Conservation (phyloP, 805 yeast species). For the Candida ovalis region DNA sequence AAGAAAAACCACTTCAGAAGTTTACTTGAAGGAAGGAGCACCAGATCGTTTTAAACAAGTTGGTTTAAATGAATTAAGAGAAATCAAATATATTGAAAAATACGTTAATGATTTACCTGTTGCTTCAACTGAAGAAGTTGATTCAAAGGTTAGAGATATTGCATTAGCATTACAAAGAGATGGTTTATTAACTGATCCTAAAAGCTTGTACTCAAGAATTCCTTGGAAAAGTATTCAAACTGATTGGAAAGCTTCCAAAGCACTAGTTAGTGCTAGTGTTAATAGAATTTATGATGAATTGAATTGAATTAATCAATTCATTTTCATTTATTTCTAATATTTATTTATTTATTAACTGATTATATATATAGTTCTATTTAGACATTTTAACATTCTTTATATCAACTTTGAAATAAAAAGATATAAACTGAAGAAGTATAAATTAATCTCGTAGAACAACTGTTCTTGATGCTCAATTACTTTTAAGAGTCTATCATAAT, state of each 20-base stretch:
- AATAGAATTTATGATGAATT: slow-evolving; percentile 24
- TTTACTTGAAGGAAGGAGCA: slow-evolving; percentile 35
- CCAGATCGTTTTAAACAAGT: slow-evolving; percentile 39
- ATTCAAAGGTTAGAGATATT: slow-evolving; percentile 28
- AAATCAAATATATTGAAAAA: slow-evolving; percentile 32
- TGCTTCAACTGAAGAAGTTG: slow-evolving; percentile 33
- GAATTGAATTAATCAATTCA: slow-evolving; percentile 1
- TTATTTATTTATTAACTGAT: neutral
- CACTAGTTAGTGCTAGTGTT: slow-evolving; percentile 27
- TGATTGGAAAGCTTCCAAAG: slow-evolving; percentile 36
- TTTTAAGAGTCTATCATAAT: too few species aligned
- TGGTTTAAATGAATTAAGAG: slow-evolving; percentile 37
- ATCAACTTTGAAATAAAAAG: too few species aligned
- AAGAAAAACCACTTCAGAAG: slow-evolving; percentile 35
- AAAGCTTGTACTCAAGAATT: slow-evolving; percentile 28
- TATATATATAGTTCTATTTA: neutral
- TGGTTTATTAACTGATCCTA: slow-evolving; percentile 22
- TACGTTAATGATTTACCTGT: slow-evolving; percentile 35
- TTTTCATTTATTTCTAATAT: neutral
- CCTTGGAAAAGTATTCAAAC: slow-evolving; percentile 33
- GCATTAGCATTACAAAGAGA: slow-evolving; percentile 24
- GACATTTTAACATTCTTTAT: too few species aligned
- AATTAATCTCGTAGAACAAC: too few species aligned
- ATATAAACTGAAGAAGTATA: too few species aligned
- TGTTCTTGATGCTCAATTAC: too few species aligned